Base-by-base conservation (phyloP, 2,329 filamentous ascomycete species). In the Aspergillus uvarum region DNA sequence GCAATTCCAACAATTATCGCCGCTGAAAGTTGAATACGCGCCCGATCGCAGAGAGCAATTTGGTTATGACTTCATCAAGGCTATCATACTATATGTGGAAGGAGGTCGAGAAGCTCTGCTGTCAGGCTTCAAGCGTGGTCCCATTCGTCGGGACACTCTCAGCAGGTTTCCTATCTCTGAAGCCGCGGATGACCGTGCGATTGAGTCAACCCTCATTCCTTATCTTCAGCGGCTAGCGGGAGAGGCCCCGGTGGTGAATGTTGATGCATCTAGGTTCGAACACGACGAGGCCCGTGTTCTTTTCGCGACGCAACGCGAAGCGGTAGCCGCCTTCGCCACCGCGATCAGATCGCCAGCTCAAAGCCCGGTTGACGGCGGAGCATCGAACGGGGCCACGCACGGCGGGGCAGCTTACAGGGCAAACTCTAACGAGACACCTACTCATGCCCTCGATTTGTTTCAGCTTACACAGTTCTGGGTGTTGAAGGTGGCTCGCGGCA, bases 51-150 rank as follows among this genome's bases (percentile, higher is more conserved):
- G 78, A 21, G 79, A 84, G 49, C 81, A 82, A 14, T 88, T 88
- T 68, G 80, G 80, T n/a, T 87, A 87, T 65, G 86, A 88, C 64
- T 88, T 89, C 65, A 66, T 88, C 26, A 87, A 85, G 68, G 85
- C 86, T 1, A 86, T 88, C 48, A 68, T 87, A 2, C 76, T 88
- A 1, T 89, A 85, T 84, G 73, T 88, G 2, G 83, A 86, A 57
- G 85, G 84, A 35, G 86, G 86, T 10, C 75, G 83, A 14, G 76
- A 80, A 8, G 79, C 79, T 29, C 70, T 88, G 10, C 70, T 87
- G 2, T 77, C 82, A 59, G 85, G 83, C 0, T 89, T 89, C 70
- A 83, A 82, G 47, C 76, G 79, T 54, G 74, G 77, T 26, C 71
- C 75, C 3, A 68, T 72, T 24, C 71, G 78, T 63, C 72, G 76